Conservation (phyloP, 331 rosid genomes). For the Erythrophleum ivorense region DNA sequence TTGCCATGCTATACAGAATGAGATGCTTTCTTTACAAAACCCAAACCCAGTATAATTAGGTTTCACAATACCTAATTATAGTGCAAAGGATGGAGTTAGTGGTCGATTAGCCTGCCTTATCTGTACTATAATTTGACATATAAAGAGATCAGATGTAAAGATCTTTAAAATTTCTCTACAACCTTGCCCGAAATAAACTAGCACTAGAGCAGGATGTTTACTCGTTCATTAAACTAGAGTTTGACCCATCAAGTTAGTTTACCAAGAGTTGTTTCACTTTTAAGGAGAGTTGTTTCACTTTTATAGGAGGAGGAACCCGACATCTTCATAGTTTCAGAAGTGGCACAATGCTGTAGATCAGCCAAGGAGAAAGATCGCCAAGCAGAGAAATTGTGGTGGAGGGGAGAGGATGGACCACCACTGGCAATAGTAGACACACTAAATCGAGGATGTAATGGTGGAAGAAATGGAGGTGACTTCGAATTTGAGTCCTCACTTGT, state of each 20-base stretch:
- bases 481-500: constrained; percentile 65
- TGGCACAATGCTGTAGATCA: constrained; percentile 66
- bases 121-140: not conserved
- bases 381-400: constrained; percentile 40
- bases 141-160: constrained; percentile 1
- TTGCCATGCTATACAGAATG: not conserved
- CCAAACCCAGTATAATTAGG: not conserved
- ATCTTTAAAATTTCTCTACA: constrained; percentile 5
- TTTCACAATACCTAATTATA: not conserved
- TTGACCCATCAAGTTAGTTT: constrained; percentile 3
- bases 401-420: constrained; percentile 53
- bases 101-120: not conserved
- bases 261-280: constrained; percentile 38
- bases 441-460: constrained; percentile 57
- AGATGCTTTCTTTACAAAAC: not conserved
- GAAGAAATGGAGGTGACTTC: constrained; percentile 52
- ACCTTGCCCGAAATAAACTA: not conserved
- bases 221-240: not conserved
- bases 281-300: constrained; percentile 40
- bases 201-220: not conserved
- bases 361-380: constrained; percentile 63
- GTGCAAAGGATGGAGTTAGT: not conserved
- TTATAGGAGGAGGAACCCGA: constrained; percentile 47
- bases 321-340: constrained; percentile 48
- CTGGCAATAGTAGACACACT: constrained; percentile 23